phyloP scores from a whole-genome alignment of 2,329 filamentous ascomycete species.

The Ustulina deusta region DNA sequence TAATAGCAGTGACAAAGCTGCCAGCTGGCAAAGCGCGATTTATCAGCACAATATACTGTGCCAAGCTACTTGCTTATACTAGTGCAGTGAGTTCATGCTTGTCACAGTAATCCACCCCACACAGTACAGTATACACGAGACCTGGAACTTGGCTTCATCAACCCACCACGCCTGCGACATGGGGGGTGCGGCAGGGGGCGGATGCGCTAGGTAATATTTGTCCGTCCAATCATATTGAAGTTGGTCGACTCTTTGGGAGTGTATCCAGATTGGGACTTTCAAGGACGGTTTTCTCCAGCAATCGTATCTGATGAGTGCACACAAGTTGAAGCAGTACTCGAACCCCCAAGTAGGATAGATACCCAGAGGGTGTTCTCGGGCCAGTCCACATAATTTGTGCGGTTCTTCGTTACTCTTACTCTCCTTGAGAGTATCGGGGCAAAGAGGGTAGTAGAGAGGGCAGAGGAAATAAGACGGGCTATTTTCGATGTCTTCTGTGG shows the following conservation, averaged over 20 bases:
- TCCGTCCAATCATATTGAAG: conserved; percentile 46
- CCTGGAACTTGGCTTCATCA: conserved; percentile 23
- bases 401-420: neutral
- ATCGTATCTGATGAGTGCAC: neutral
- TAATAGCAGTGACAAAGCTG: neutral
- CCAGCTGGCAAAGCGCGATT: conserved; percentile 32
- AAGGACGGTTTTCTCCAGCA: conserved; percentile 11
- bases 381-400: neutral
- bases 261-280: conserved; percentile 49
- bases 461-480: neutral
- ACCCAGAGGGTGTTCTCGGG: neutral
- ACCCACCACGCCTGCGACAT: conserved; percentile 29
- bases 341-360: neutral
- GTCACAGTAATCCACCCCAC: conserved; percentile 39
- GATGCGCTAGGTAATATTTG: conserved; percentile 41
- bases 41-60: conserved; percentile 26
- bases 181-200: conserved; percentile 40
- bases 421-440: neutral
- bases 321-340: neutral
- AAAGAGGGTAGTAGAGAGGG: neutral
- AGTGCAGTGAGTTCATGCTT: conserved; percentile 21
- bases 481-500: neutral
- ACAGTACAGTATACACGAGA: conserved; percentile 36
- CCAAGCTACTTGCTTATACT: neutral
- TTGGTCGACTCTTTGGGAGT: conserved; percentile 50